Evolutionary conservation across 1,284 basidiomycete genomes (phyloP).

Genomic region (Tranzscheliella williamsii): DNA sequence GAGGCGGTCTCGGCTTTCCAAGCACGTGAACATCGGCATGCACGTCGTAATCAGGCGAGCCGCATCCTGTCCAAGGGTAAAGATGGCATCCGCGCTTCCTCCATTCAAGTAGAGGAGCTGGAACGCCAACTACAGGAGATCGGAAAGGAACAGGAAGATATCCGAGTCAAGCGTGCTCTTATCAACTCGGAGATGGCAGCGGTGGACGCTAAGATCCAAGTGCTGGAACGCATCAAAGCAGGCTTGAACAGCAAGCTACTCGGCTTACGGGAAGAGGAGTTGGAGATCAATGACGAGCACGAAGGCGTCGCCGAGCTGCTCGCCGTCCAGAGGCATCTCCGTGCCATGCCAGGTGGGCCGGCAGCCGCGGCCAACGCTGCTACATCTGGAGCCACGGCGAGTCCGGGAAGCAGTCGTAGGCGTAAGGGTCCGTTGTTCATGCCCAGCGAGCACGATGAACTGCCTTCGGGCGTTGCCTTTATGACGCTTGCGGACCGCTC

Average conservation of each 20-base stretch:
- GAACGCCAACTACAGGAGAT: constrained; percentile 54
- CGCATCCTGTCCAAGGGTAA: constrained; percentile 38
- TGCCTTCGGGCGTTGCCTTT: constrained; percentile 91
- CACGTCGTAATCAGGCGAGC: constrained; percentile 30
- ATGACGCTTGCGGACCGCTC: constrained; percentile 86
- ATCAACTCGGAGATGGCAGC: constrained; percentile 42
- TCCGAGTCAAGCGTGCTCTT: constrained; percentile 41
- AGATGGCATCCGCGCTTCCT: constrained; percentile 13
- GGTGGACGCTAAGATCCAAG: constrained; percentile 63
- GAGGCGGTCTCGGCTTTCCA: constrained; percentile 32
- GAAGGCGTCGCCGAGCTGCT: constrained; percentile 53
- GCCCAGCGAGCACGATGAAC: constrained; percentile 93
- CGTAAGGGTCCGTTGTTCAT: constrained; percentile 76
- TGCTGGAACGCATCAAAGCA: constrained; percentile 77
- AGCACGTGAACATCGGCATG: constrained; percentile 37
- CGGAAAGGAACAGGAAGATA: constrained; percentile 48
- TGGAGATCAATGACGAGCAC: constrained; percentile 83
- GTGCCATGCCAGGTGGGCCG: constrained; percentile 57
- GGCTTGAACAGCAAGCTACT: constrained; percentile 82
- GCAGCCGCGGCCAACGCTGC: constrained; percentile 40
- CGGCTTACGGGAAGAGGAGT: constrained; percentile 87
- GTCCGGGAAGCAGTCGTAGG: constrained; percentile 39
- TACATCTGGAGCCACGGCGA: constrained; percentile 23
- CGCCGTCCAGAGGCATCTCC: constrained; percentile 51
- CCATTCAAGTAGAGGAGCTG: constrained; percentile 52